Evolutionary conservation across 257 asterid species (phyloP), one percentile per base, ranked within the genome.

Genomic region (Leonotis leonurus): DNA sequence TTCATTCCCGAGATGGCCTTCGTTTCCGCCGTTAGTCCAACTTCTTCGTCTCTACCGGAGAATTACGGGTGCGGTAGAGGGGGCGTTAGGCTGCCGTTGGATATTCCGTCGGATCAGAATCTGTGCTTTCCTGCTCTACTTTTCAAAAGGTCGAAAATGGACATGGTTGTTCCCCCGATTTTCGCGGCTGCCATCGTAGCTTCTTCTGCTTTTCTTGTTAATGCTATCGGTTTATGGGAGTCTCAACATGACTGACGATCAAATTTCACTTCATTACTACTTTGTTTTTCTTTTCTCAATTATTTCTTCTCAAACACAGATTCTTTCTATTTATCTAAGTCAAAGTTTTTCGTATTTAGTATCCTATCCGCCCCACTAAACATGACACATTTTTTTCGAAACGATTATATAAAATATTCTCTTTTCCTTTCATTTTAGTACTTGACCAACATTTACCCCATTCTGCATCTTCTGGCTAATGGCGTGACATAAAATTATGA

Each of bases 1-100:
- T 90, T 90, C 56, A 61, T 85, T 0, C 95, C 97, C 7, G 97
- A 90, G 73, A 12, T 87, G 32, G 96, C 96, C 10, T 90, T 90
- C n/a, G 86, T 90, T n/a, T 83, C 83, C 1, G 85, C 86, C 20
- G 74, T 82, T 17, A 65, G 64, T 16, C 90, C 90, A 0, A 2
- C 71, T 11, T 83, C 95, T 27, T 39, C 80, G n/a, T n/a, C n/a
- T 8, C 64, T 72, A 56, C 77, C 94, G 11, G 43, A 33, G 67
- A n/a, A n/a, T n/a, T n/a, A n/a, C n/a, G 74, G 77, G 35, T 88
- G 96, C 69, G 48, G 60, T 1, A 17, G 37, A 17, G 8, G 30
- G 26, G 64, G 43, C 10, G 68, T 84, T 41, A 74, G 94, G 69
- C 58, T 88, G 77, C 96, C 98, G 33, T 73, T 88, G 3, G 98